These are phyloP conservation scores for Eragrostis tef DNA, from an alignment of 202 grass and related monocot species.

Conservation along the genomic window DNA sequence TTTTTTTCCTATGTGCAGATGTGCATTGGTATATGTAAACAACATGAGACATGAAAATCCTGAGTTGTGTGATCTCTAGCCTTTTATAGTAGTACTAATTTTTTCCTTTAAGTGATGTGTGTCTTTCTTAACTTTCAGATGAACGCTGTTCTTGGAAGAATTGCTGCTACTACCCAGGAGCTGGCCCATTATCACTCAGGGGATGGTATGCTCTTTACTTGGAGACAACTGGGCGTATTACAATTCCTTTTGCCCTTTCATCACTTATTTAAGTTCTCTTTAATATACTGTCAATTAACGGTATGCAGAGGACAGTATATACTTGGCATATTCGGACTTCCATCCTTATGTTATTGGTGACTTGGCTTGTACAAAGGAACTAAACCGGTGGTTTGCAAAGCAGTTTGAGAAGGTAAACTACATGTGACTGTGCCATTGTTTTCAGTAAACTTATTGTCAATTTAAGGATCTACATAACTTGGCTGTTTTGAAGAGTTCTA, in stretches of 20 bases:
- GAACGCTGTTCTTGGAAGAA: slow-evolving; percentile 95
- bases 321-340: slow-evolving; percentile 90
- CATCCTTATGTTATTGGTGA: slow-evolving; percentile 84
- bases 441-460: slow-evolving; percentile 13
- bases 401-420: slow-evolving; percentile 91
- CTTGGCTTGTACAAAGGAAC: slow-evolving; percentile 80
- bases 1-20: background rate
- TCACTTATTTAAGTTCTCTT: background rate
- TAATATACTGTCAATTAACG: slow-evolving; percentile 35
- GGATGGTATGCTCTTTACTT: slow-evolving; percentile 65
- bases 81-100: background rate
- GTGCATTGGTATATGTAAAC: background rate
- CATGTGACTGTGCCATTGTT: slow-evolving; percentile 20
- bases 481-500: slow-evolving; percentile 11
- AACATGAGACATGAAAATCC: slow-evolving; percentile 22
- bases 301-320: slow-evolving; percentile 87
- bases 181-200: slow-evolving; percentile 96
- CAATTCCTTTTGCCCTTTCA: slow-evolving; percentile 10
- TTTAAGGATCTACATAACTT: slow-evolving; percentile 5
- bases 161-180: slow-evolving; percentile 86
- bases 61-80: background rate
- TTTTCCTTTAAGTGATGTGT: slow-evolving; percentile 5
- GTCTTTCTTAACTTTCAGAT: slow-evolving; percentile 73
- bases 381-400: slow-evolving; percentile 92
- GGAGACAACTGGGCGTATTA: background rate